Evolutionary conservation across 805 yeast genomes (phyloP).

Genomic region (Clavispora asparagi): DNA sequence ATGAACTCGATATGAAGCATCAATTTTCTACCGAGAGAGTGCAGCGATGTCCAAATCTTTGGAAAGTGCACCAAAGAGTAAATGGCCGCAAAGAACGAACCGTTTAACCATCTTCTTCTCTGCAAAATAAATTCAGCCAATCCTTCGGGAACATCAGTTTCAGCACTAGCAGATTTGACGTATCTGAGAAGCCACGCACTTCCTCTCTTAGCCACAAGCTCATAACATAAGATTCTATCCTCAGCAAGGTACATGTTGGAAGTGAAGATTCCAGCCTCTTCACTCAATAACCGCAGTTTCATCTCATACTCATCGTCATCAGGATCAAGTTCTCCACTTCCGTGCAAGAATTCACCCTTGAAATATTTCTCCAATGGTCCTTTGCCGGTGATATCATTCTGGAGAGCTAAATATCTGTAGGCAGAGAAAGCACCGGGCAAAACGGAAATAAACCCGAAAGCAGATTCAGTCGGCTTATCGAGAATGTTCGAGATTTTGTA

Average conservation of each 20-base stretch:
- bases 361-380: conserved; percentile 64
- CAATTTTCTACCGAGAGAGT: conserved; percentile 45
- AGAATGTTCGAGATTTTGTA: conserved; percentile 63
- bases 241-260: conserved; percentile 69
- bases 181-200: conserved; percentile 59
- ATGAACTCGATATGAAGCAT: conserved; percentile 50
- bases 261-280: conserved; percentile 52
- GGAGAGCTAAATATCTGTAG: conserved; percentile 53
- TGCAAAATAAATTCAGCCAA: conserved; percentile 60
- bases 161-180: conserved; percentile 59
- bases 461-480: conserved; percentile 62
- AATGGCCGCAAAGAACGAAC: conserved; percentile 63
- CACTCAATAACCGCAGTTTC: conserved; percentile 31
- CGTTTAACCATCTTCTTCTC: conserved; percentile 66
- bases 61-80: conserved; percentile 52
- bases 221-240: conserved; percentile 63
- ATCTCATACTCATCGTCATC: conserved; percentile 46
- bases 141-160: conserved; percentile 63
- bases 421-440: conserved; percentile 70
- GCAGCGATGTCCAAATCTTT: conserved; percentile 51
- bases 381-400: conserved; percentile 46
- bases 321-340: conserved; percentile 54
- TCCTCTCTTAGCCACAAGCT: conserved; percentile 53
- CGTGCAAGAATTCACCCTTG: conserved; percentile 58
- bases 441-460: conserved; percentile 60